Conservation (phyloP, 257 asterid genomes). For the Gynochthodes officinalis region DNA sequence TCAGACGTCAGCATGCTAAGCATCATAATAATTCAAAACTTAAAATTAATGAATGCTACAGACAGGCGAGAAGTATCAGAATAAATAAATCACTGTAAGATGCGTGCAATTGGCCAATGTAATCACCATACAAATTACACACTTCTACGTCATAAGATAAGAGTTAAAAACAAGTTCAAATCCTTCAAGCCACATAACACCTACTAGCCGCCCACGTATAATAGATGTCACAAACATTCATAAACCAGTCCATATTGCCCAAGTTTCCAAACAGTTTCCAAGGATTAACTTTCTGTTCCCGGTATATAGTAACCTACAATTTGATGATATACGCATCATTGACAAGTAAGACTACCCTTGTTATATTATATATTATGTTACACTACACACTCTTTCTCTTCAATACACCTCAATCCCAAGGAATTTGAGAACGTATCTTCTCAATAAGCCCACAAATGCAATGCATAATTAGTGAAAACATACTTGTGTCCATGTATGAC, state of each 20-base stretch:
- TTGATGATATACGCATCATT: background rate
- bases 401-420: background rate
- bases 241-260: background rate
- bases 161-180: background rate
- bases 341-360: background rate
- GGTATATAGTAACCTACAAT: background rate
- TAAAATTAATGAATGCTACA: background rate
- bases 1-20: background rate
- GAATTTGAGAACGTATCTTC: background rate
- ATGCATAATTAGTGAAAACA: background rate
- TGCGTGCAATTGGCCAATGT: background rate
- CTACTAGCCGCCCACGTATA: background rate
- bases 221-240: background rate
- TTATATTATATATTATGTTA: background rate
- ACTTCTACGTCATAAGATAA: background rate
- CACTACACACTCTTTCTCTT: background rate
- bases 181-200: background rate
- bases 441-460: background rate
- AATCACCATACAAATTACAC: background rate
- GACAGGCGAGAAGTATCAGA: background rate
- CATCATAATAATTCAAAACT: background rate
- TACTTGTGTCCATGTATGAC: too few species aligned
- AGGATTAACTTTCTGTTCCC: background rate
- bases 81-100: background rate
- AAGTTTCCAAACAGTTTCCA: background rate